Evolutionary conservation across 2,329 filamentous ascomycete genomes (phyloP), one percentile per base, ranked within the genome.

Genomic region (Talaromyces marneffei): DNA sequence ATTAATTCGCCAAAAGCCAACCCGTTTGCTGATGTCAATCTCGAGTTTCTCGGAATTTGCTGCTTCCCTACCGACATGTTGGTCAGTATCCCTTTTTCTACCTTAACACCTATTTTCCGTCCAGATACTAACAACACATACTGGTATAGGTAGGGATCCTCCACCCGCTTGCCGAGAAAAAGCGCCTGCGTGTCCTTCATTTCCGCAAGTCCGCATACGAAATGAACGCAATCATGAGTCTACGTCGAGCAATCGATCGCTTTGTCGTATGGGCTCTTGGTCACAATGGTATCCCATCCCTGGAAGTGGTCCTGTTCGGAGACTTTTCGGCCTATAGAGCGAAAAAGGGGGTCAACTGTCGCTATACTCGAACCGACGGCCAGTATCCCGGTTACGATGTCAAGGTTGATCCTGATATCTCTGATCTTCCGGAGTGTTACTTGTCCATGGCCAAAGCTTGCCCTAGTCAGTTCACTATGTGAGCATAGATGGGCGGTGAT

Each of bases 1-100:
- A 59, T 59, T 18, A 25, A 14, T 31, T 50, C 29, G 16, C 35
- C 44, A 31, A 23, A 23, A 12, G 48, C 23, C 3, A 59, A 59
- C 42, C 57, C 57, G 10, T 59, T 59, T 9, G 53, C 48, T n/a
- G 16, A 27, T 18, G 23, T 46, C 14, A 42, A 53, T 4, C 44
- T 59, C 23, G 46, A 59, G 23, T 59, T 59, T 31, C 48, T 59
- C 5, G 57, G 57, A 2, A 37, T 59, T 9, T 59, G 44, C 18
- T 53, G 35, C 35, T 23, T 53, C 25, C 46, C 57, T 5, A 52
- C 44, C 4, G n/a, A 52, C 12, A n/a, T 16, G n/a, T 4, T 59
- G 46, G 57, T 59, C n/a, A 40, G 57, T 35, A 2, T 4, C 10
- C 1, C 4, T 27, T 27, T 27, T 12, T 29, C 4, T 16, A 8